Conservation (phyloP, 1,139 yeast genomes). For the Yamadazyma sp. region DNA sequence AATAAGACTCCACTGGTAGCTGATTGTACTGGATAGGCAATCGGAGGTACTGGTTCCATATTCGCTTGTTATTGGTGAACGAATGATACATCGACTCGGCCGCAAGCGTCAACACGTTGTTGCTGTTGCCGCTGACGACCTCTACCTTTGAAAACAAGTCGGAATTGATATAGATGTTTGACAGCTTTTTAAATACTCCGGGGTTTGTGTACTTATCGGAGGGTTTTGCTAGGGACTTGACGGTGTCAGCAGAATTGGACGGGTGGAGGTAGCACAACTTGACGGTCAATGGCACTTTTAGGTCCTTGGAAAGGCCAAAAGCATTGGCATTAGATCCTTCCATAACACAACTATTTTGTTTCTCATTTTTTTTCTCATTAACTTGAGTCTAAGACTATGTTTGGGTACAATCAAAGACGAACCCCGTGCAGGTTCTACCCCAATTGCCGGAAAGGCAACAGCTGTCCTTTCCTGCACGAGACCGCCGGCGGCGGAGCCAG, state of each 20-base stretch:
- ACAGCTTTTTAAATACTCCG: slow-evolving; percentile 44
- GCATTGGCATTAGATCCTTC: slow-evolving; percentile 36
- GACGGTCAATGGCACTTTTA: slow-evolving; percentile 49
- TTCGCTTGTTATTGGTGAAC: slow-evolving; percentile 46
- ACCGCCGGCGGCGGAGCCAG: background rate
- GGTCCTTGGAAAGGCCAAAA: slow-evolving; percentile 75
- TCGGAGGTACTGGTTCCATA: slow-evolving; percentile 59
- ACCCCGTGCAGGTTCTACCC: slow-evolving; percentile 17
- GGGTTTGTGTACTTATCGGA: slow-evolving; percentile 62
- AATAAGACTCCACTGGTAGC: slow-evolving; percentile 58
- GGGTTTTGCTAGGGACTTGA: slow-evolving; percentile 39
- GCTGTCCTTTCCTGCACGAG: slow-evolving; percentile 17
- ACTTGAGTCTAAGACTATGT: background rate
- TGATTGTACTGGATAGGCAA: slow-evolving; percentile 73
- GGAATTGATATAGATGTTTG: slow-evolving; percentile 51
- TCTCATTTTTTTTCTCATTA: too few relatives aligned
- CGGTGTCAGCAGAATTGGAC: slow-evolving; percentile 19
- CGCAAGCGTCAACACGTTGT: slow-evolving; percentile 66
- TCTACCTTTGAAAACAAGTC: slow-evolving; percentile 66
- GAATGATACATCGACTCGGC: slow-evolving; percentile 64
- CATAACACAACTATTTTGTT: too few relatives aligned
- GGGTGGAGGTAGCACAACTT: slow-evolving; percentile 37
- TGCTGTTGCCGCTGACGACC: slow-evolving; percentile 51
- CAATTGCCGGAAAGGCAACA: slow-evolving; percentile 17
- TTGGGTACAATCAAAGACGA: slow-evolving; percentile 47